Conservation (phyloP, 106 monocot genomes). For the Gastrodia elata region DNA sequence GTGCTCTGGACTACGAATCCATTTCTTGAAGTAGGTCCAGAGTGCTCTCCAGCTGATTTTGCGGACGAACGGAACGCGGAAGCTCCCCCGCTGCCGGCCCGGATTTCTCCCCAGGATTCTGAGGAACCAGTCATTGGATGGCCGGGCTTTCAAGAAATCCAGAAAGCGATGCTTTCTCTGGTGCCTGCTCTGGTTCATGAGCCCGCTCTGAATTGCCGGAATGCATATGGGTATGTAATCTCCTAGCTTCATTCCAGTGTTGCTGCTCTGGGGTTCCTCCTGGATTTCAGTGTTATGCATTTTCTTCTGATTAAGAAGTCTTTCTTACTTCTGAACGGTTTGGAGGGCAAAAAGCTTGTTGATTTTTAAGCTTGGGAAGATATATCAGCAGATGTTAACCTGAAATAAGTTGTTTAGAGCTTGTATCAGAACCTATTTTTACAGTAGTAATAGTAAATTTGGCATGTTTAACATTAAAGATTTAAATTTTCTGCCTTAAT, state of each 20-base stretch:
- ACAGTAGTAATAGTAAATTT: background rate
- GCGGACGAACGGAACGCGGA: conserved; percentile 18
- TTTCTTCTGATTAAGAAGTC: background rate
- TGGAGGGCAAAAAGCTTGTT: background rate
- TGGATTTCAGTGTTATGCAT: background rate
- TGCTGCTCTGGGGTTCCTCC: background rate
- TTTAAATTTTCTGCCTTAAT: too few species aligned
- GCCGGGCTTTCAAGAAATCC: conserved; percentile 21
- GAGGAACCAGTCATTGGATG: conserved; percentile 24
- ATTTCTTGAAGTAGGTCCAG: conserved; percentile 7
- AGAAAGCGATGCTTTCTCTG: conserved; percentile 13
- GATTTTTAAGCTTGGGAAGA: background rate
- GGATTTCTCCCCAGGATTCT: conserved; percentile 5
- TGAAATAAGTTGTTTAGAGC: background rate
- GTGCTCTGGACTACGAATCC: conserved; percentile 5
- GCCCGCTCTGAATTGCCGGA: conserved; percentile 10
- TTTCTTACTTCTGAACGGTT: background rate
- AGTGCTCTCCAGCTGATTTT: conserved; percentile 14
- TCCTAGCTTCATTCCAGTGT: conserved; percentile 5
- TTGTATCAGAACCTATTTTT: background rate
- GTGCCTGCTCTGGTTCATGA: background rate
- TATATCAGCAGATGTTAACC: background rate
- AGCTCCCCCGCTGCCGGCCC: background rate
- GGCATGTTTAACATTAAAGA: too few species aligned
- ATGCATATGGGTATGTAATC: conserved; percentile 19